Conservation (phyloP, 345 rosid genomes). For the Populus tremula region DNA sequence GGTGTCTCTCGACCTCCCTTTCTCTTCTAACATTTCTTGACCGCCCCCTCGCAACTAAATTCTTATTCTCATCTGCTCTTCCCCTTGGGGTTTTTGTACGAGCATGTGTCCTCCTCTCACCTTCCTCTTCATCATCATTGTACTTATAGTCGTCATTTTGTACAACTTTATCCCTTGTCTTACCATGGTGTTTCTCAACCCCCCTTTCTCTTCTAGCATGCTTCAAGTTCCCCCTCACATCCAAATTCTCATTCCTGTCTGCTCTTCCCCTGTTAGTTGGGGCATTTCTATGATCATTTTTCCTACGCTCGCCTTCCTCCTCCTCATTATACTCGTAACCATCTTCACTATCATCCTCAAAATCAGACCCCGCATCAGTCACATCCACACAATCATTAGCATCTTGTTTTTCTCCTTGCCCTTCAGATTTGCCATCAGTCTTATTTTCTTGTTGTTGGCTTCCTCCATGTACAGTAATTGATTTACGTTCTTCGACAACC, state of each 20-base stretch:
- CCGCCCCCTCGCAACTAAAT: neutral
- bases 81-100: slow-evolving; percentile 1
- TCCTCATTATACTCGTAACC: slow-evolving; percentile 20
- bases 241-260: slow-evolving; percentile 4
- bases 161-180: neutral
- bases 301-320: slow-evolving; percentile 22
- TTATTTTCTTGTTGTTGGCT: slow-evolving; percentile 40
- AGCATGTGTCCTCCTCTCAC: neutral
- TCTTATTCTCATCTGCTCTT: slow-evolving; percentile 5
- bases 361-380: slow-evolving; percentile 32
- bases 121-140: no score
- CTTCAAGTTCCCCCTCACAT: slow-evolving; percentile 2
- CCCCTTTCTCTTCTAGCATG: slow-evolving; percentile 6
- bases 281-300: slow-evolving; percentile 1
- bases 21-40: slow-evolving; percentile 11
- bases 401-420: slow-evolving; percentile 31
- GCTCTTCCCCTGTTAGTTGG: slow-evolving; percentile 2
- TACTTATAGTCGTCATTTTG: neutral
- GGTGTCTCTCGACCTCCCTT: slow-evolving; percentile 9
- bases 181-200: slow-evolving; percentile 7
- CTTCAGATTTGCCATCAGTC: slow-evolving; percentile 29
- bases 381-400: slow-evolving; percentile 20
- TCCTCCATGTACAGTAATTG: slow-evolving; percentile 27
- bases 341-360: slow-evolving; percentile 37
- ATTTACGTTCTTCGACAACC: slow-evolving; percentile 43